Evolutionary conservation across 1,139 yeast species (phyloP), one percentile per base, ranked within the genome.

Genomic region (Magnusiomyces ingens): DNA sequence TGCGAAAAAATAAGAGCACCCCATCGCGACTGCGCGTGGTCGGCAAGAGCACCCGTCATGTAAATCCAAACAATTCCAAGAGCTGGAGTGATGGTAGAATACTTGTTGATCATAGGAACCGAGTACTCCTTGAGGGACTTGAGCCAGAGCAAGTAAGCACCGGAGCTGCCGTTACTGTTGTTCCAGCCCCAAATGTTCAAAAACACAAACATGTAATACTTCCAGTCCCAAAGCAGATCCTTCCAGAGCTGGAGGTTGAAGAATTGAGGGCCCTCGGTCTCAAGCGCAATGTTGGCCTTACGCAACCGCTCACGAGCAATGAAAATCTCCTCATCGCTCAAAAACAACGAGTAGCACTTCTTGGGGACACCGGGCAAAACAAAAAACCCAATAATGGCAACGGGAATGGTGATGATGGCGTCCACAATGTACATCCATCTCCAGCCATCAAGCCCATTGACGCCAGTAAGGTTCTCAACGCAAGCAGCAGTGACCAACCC

Each of bases 371-470:
- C 91, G 2, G 93, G 93, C 58, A 84, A 71, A 60, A 76, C 61
- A 62, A 79, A 78, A 60, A 82, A 75, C 0, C 90, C 91, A 57
- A 80, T 66, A 18, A 83, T n/a, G n/a, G 84, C 88, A 52, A 84
- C 78, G 2, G 72, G 78, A 38, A 83, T 62, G 2, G 89, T 80
- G 42, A 83, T 73, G 49, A 80, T 66, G 6, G 84, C 85, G 66
- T 84, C 89, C 58, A 84, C 75, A 56, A 85, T 77, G 63, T 81
- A 85, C 68, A 81, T 80, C 89, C 90, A 84, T 69, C 82, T 76
- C 89, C 90, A 84, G 10, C 86, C 81, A 36, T 70, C 75, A 40
- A 80, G 69, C 1, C 86, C 84, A 53, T 67, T 66, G 3, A 64
- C 67, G 17, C 80, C 81, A 53, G 74, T 70, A 60, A 81, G 62